Conservation (phyloP, 2,329 filamentous ascomycete species). For the Stylonectria norvegica region DNA sequence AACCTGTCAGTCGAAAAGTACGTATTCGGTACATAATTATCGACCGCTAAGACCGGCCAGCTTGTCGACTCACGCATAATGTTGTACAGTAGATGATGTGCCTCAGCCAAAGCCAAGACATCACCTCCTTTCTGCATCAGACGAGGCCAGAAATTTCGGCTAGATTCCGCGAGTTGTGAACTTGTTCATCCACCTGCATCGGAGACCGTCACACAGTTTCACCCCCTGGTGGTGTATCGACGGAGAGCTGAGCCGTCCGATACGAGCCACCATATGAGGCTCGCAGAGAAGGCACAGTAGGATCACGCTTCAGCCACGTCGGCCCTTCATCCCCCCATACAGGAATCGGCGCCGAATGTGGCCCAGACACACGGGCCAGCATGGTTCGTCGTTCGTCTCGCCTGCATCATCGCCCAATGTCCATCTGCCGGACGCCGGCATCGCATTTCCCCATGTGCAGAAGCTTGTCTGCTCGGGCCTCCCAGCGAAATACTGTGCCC, state of each 20-base stretch:
- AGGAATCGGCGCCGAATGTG: constrained; percentile 1
- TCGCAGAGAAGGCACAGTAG: background rate
- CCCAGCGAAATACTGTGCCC: constrained; percentile 7
- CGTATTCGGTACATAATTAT: too few species aligned
- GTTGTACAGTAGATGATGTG: too few species aligned
- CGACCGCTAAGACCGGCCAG: too few species aligned
- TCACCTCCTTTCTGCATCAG: too few species aligned
- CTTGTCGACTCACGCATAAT: too few species aligned
- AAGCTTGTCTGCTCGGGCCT: constrained; percentile 22
- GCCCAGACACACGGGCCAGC: constrained; percentile 7
- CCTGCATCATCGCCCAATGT: constrained; percentile 12
- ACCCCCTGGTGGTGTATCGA: too few species aligned
- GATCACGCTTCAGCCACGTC: constrained; percentile 1
- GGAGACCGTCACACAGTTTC: constrained; percentile 19
- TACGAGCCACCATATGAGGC: background rate
- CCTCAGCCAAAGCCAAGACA: too few species aligned
- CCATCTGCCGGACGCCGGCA: constrained; percentile 25
- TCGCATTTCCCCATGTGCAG: constrained; percentile 24
- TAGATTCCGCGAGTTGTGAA: too few species aligned
- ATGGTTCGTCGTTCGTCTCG: constrained; percentile 24
- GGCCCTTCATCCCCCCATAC: background rate
- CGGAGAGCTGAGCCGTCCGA: too few species aligned
- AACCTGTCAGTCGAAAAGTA: too few species aligned
- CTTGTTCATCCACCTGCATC: too few species aligned
- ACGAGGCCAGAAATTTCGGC: too few species aligned